Conservation (phyloP, 768 basidiomycete genomes). For the Gelatoporia subvermispora region DNA sequence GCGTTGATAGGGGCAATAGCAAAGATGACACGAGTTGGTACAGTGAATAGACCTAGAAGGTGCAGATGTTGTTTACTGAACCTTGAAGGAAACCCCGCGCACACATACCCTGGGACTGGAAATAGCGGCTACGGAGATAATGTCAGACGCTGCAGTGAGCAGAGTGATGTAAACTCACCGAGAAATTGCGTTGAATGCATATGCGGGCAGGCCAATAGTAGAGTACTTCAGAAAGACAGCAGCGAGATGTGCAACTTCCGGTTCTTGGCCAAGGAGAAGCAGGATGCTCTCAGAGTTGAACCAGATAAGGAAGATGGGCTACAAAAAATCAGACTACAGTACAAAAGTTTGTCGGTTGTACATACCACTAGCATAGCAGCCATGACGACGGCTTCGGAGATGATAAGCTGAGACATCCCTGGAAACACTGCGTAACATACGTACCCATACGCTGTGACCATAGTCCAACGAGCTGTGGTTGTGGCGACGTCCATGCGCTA, state of each 20-base stretch:
- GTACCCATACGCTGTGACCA: conserved; percentile 87
- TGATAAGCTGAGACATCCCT: neutral
- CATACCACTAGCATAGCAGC: conserved; percentile 54
- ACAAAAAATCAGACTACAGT: conserved; percentile 1
- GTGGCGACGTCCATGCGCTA: conserved; percentile 87
- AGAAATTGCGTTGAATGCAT: conserved; percentile 51
- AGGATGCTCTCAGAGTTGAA: conserved; percentile 78
- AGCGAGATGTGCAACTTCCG: conserved; percentile 77
- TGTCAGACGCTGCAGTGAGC: neutral
- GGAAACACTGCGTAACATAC: conserved; percentile 20
- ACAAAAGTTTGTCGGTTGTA: conserved; percentile 3
- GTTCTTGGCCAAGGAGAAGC: conserved; percentile 71
- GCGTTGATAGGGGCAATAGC: conserved; percentile 85
- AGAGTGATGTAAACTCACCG: conserved; percentile 29
- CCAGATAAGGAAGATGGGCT: conserved; percentile 69
- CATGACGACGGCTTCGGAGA: conserved; percentile 54
- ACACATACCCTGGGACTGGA: conserved; percentile 71
- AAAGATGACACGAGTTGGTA: conserved; percentile 81
- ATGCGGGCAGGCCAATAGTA: conserved; percentile 76
- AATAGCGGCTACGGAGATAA: conserved; percentile 48
- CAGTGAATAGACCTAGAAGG: conserved; percentile 63
- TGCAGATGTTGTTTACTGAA: neutral
- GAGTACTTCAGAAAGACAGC: conserved; percentile 72
- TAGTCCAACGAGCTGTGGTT: conserved; percentile 80
- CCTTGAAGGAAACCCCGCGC: too few relatives aligned